Base-by-base conservation (phyloP, 768 basidiomycete species). In the Lentinula detonsa region DNA sequence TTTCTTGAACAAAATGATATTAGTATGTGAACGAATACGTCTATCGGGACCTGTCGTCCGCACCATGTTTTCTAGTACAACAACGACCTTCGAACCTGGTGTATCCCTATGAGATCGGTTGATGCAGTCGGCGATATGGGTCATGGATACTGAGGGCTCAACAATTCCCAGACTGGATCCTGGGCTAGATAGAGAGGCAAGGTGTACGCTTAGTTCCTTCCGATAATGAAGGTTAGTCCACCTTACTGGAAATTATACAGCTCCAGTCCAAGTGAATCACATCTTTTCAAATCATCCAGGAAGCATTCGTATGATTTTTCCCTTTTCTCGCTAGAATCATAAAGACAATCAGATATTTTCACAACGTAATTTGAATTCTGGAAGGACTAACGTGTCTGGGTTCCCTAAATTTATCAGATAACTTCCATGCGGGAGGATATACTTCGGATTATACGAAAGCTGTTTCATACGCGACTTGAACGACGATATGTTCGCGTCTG, bases 401-500 rank as follows among this genome's bases (percentile, higher is more conserved):
- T 93, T 93, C 45, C 86, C 93, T 1, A 94, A 79, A 67, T 95
- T 95, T 53, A 94, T 81, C 33, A 95, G 80, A 69, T 94, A 95
- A 65, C 85, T 92, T 33, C 91, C 92, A 64, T 95, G 93, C 1
- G 91, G 91, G 2, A 95, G 73, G 1, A 94, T 78, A 62, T 88
- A 73, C n/a, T 75, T 73, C 2, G 81, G 72, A 0, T 80, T 73
- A 69, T 93, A 93, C 1, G 82, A 82, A 62, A 86, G 81, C 35
- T 79, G 77, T 58, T 74, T 66, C 82, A 92, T 78, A 28, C 85
- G 78, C 37, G 73, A 70, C 67, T 85, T 87, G 73, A 93, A 93
- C 35, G 75, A 64, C 2, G 72, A 59, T 8, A 92, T 78, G 0
- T 80, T 85, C 11, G 77, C 71, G 0, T 78, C 70, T 10, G 77